Evolutionary conservation across 2,329 filamentous ascomycete genomes (phyloP).

Genomic region (Fusarium mundagurra): DNA sequence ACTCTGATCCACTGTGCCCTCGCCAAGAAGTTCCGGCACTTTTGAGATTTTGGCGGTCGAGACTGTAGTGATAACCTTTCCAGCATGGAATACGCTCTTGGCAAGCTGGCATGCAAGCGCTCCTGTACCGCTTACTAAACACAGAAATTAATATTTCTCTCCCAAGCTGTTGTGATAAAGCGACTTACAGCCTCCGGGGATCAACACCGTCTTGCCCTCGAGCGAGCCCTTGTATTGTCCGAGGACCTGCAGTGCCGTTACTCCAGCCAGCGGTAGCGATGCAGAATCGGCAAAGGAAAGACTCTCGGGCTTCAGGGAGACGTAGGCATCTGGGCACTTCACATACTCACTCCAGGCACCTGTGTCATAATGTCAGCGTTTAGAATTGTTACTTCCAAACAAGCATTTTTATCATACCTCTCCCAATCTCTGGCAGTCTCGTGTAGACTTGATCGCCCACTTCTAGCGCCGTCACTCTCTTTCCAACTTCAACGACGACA

Average conservation of each 20-base stretch:
- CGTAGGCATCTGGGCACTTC: background rate
- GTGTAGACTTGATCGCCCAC: background rate
- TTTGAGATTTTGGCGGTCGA: background rate
- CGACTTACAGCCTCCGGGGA: background rate
- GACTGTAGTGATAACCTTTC: background rate
- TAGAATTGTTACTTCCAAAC: background rate
- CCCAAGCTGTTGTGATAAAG: rapidly evolving
- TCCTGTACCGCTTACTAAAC: background rate
- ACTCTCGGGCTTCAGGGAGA: background rate
- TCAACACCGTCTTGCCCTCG: background rate
- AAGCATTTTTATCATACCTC: background rate
- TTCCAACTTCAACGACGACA: background rate
- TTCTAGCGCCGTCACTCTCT: rapidly evolving
- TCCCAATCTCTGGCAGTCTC: background rate
- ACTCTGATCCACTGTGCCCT: background rate
- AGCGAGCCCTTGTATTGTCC: background rate
- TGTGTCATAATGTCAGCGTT: background rate
- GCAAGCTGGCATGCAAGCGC: background rate
- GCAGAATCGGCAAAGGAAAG: background rate
- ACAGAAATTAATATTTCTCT: rapidly evolving
- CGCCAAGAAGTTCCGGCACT: background rate
- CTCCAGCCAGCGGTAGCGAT: background rate
- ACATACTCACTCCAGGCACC: background rate
- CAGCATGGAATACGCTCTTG: background rate
- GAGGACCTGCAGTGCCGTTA: background rate